A percentile compares a stretch with the other conserved stretches of the same genome.
Conservation (phyloP, 768 basidiomycete species). For the Lentinula raphanica region DNA sequence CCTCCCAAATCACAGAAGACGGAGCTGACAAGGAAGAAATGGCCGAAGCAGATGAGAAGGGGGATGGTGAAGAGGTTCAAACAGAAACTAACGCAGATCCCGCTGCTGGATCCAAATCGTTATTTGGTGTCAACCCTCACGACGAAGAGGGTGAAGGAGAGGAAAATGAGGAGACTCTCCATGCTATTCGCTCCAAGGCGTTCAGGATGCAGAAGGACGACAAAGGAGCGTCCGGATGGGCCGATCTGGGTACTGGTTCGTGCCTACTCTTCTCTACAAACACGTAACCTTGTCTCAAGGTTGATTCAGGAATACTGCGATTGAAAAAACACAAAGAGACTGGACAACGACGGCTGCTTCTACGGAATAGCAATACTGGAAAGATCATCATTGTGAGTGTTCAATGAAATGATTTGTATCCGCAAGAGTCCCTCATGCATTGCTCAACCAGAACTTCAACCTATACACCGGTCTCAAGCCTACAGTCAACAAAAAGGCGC, state of each 20-base stretch:
- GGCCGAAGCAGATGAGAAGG: constrained; percentile 18
- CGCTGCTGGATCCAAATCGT: background rate
- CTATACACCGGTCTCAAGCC: constrained; percentile 56
- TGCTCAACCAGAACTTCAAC: constrained; percentile 63
- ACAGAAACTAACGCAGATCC: constrained; percentile 8
- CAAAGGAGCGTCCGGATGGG: constrained; percentile 48
- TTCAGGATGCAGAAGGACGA: constrained; percentile 51
- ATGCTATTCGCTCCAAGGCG: constrained; percentile 56
- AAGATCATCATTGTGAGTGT: constrained; percentile 66
- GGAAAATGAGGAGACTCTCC: constrained; percentile 68
- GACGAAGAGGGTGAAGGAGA: constrained; percentile 78
- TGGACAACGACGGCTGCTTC: constrained; percentile 50
- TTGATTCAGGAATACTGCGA: constrained; percentile 53
- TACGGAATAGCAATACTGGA: constrained; percentile 71
- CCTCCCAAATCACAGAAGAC: background rate
- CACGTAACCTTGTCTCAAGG: background rate
- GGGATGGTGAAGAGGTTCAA: constrained; percentile 19
- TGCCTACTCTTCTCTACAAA: constrained; percentile 11
- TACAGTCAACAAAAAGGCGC: constrained; percentile 42
- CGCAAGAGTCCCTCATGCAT: constrained; percentile 3
- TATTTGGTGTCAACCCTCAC: constrained; percentile 33
- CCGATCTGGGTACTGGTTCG: constrained; percentile 64
- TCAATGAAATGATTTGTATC: background rate
- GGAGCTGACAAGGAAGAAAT: constrained; percentile 12
- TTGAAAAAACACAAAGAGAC: constrained; percentile 72